Evolutionary conservation across 1,284 basidiomycete genomes (phyloP), one percentile per base, ranked within the genome.

Genomic region (Puccinia polysora): DNA sequence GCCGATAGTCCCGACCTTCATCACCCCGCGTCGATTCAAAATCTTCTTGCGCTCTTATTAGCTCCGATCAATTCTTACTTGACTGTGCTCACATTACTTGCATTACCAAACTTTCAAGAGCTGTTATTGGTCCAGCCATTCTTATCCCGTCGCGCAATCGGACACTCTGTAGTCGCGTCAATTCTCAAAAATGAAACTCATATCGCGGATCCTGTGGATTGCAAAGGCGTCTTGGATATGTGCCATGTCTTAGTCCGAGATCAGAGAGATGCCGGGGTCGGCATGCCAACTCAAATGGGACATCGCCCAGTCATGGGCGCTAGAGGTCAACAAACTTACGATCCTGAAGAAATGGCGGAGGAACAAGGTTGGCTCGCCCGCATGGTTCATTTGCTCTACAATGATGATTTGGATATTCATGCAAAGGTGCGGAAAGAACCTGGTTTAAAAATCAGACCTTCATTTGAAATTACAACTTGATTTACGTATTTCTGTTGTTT

Each of bases 311-410:
- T 34, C 2, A 73, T 68, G 52, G 50, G 62, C 14, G 40, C 47
- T 20, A 56, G 65, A 55, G 62, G 49, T 40, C 68, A 70, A 32
- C 68, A 60, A n/a, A 62, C 56, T 6, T 75, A 81, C 83, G 91
- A 93, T 77, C 82, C 87, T 63, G 89, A 92, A 77, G 93, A 96
- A 78, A 84, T 91, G 82, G 92, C 92, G 0, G 94, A 96, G 80
- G 94, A 97, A 80, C 93, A 97, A 77, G 94, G 93, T 0, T 97
- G 93, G 93, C 86, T 96, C 15, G 92, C 93, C 25, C 83, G 93
- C 74, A 95, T 97, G 89, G 89, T 97, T 2, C 93, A 97, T 82
- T 79, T 96, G 36, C 94, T 97, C 86, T 83, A 86, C 25, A 85
- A 90, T 0, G 89, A 95, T 67, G 88, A 88, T 34, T 79, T 94